Base-by-base conservation (phyloP, 1,284 basidiomycete genomes). In the Sporisorium sorghi region DNA sequence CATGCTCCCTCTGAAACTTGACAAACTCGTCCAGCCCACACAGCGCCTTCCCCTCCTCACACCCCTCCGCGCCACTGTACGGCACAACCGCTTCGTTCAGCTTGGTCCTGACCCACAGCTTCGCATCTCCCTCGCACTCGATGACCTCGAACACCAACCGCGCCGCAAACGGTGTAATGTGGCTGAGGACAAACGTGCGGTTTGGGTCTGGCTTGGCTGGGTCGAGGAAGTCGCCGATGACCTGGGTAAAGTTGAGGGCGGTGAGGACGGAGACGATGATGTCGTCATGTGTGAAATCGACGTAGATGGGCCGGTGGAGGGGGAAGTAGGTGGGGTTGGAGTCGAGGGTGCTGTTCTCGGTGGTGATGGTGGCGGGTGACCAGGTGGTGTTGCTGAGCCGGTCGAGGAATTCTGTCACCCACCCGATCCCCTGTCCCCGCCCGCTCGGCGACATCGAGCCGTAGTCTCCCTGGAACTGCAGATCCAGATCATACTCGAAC, bases 41-140 rank as follows among this genome's bases (percentile, higher is more conserved):
- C 83, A 95, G 88, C 12, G 94, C 93, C 64, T 94, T 89, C 46
- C 88, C 86, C 77, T 90, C 85, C 10, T 85, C 69, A 75, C 88
- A 84, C 0, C 89, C 89, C 11, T 90, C 89, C 76, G 93, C 94
- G 35, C 90, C 89, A 2, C 90, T 90, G 40, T 96, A 87, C 1
- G 94, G 93, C 1, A 90, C 88, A 1, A 94, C 91, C 4, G 92
- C 94, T 81, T 97, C 94, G 85, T 96, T 96, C 84, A 93, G 88
- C 80, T 92, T 88, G 57, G 92, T 87, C 6, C 92, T 90, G 71
- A 94, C 90, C 77, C 93, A 91, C 0, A 83, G 86, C 28, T 87
- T 88, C 1, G 44, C 19, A 5, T 61, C 50, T 8, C 32, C 56
- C 7, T 61, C 24, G 69, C 77, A 81, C 15, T 79, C 69, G 44